phyloP scores from a whole-genome alignment of 164 flowering plant genomes.

The Cinnamomum chago region DNA sequence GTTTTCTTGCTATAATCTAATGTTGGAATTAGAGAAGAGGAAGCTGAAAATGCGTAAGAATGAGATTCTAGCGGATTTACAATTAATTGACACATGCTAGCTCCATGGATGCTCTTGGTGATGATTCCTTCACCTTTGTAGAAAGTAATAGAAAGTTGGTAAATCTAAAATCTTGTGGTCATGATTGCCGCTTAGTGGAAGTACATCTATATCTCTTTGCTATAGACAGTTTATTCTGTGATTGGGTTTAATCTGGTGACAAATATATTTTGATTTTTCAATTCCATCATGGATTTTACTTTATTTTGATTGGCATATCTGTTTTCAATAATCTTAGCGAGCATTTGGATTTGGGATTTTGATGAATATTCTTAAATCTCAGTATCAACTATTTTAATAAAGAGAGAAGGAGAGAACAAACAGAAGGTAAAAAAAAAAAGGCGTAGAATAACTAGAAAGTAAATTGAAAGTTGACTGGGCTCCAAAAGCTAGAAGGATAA shows the following conservation, averaged over 20 bases:
- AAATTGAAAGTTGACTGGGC: constrained; percentile 26
- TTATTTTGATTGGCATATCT: constrained; percentile 16
- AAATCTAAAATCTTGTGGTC: not conserved
- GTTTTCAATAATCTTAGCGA: constrained; percentile 27
- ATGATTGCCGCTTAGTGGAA: not conserved
- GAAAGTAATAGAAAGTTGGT: constrained; percentile 34
- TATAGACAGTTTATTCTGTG: not conserved
- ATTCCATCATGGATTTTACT: constrained; percentile 2
- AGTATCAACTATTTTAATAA: not conserved
- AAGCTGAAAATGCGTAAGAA: constrained; percentile 18
- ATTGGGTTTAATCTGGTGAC: constrained; percentile 5
- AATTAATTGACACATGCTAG: constrained; percentile 15
- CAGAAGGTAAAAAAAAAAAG: not conserved
- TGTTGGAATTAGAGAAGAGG: constrained; percentile 25
- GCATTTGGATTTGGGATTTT: not conserved
- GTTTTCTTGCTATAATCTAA: constrained; percentile 35
- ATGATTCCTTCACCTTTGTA: constrained; percentile 21
- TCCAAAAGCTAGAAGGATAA: too few species aligned
- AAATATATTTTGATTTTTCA: not conserved
- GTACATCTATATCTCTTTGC: too few species aligned
- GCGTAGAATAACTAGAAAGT: constrained; percentile 13
- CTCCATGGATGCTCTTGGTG: not conserved
- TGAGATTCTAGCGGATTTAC: constrained; percentile 26
- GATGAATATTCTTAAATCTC: not conserved
- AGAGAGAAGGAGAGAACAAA: constrained; percentile 11